Evolutionary conservation across 768 basidiomycete species (phyloP).

Genomic region (Lentinula aciculospora): DNA sequence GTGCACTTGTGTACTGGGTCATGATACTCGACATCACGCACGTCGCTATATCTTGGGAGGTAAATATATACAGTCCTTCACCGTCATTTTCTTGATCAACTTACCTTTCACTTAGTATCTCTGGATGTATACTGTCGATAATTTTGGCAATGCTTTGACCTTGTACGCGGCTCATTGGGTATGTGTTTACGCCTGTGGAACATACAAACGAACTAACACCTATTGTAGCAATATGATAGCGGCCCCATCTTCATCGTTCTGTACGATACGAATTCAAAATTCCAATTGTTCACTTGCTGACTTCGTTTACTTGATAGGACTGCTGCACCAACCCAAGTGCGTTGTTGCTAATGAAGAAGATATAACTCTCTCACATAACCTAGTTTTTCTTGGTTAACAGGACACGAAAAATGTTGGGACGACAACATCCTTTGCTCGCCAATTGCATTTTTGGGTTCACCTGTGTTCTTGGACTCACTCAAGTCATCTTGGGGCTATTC

Average conservation of each 20-base stretch:
- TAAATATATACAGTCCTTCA: not conserved
- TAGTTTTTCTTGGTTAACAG: not conserved
- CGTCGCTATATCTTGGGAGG: not conserved
- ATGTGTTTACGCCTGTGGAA: not conserved
- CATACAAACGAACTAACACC: not conserved
- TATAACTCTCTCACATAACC: not conserved
- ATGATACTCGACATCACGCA: not conserved
- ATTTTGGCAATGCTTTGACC: not conserved
- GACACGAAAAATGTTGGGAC: not conserved
- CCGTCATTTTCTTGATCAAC: too few species aligned
- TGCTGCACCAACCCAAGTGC: not conserved
- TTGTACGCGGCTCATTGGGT: not conserved
- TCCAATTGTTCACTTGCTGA: not conserved
- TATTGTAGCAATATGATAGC: not conserved
- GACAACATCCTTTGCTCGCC: not conserved
- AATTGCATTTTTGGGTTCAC: not conserved
- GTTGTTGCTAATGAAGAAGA: not conserved
- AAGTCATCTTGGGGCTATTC: not conserved
- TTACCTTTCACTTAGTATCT: not conserved
- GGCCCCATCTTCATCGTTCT: not conserved
- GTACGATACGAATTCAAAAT: not conserved
- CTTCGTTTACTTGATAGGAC: not conserved
- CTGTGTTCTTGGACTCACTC: not conserved
- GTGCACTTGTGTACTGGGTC: not conserved
- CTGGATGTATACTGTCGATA: not conserved